Percentiles rank a stretch among this genome's conserved stretches.
phyloP scores from a whole-genome alignment of 345 rosid genomes.

The Nasturtium officinale region DNA sequence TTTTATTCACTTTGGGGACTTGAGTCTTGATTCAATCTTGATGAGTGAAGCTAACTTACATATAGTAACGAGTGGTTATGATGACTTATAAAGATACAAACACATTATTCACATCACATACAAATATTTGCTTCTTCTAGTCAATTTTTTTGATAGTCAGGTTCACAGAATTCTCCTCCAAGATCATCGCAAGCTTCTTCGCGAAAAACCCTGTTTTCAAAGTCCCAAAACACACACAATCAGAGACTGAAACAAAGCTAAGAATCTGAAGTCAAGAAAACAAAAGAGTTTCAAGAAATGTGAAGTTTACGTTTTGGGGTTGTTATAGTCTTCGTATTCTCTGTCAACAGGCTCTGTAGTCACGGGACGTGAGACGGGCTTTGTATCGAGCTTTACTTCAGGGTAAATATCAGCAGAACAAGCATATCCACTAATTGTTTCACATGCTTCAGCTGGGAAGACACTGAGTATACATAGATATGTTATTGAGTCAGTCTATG shows the following conservation, averaged over 20 bases:
- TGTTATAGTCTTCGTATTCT: conserved; percentile 68
- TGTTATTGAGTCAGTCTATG: neutral
- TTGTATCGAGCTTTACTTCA: conserved; percentile 62
- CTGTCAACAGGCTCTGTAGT: conserved; percentile 61
- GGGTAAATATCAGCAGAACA: conserved; percentile 69
- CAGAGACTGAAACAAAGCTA: neutral
- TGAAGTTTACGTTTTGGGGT: conserved; percentile 63
- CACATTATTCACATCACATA: conserved; percentile 33
- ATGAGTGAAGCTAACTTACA: conserved; percentile 17
- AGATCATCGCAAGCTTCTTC: conserved; percentile 94
- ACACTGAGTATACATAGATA: conserved; percentile 48
- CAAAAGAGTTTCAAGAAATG: neutral
- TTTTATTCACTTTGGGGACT: neutral
- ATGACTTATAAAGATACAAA: conserved; percentile 29
- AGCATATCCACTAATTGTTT: conserved; percentile 68
- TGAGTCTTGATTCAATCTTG: neutral
- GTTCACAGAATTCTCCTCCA: conserved; percentile 88
- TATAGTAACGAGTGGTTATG: conserved; percentile 3
- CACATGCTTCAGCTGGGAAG: conserved; percentile 87
- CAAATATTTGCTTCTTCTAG: conserved; percentile 19
- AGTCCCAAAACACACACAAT: conserved; percentile 24
- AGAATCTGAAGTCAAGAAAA: conserved; percentile 1
- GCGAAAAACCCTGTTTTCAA: conserved; percentile 58
- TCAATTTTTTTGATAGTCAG: conserved; percentile 58
- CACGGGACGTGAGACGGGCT: conserved; percentile 34